phyloP scores from a whole-genome alignment of 192 early-diverging fungal species.

The Backusella westeae region DNA sequence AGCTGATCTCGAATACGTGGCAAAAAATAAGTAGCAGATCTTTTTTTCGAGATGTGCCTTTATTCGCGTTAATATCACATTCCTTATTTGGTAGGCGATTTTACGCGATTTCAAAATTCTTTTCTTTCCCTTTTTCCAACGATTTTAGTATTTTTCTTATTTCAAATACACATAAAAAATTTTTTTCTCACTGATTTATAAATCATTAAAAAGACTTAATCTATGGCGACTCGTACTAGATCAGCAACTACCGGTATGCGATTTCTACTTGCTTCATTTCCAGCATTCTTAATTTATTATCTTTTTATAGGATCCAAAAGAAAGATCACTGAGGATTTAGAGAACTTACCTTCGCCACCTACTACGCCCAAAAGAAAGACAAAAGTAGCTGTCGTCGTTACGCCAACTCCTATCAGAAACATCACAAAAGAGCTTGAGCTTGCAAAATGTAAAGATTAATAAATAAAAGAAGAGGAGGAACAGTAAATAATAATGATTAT shows the following conservation, averaged over 20 bases:
- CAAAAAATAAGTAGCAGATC: neutral
- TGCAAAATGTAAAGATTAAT: neutral
- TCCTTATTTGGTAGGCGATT: neutral
- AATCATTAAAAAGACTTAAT: neutral
- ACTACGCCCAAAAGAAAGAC: conserved; percentile 8
- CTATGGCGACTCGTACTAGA: conserved; percentile 1
- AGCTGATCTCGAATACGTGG: neutral
- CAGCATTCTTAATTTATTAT: neutral
- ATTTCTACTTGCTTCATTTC: neutral
- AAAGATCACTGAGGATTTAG: conserved; percentile 11
- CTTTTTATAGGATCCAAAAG: neutral
- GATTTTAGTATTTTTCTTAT: neutral
- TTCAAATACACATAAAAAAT: neutral
- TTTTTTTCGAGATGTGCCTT: neutral
- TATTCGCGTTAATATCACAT: neutral
- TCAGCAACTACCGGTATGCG: neutral
- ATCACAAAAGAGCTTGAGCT: conserved; percentile 17
- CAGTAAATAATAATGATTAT: neutral
- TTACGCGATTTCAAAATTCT: neutral
- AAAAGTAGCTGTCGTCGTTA: neutral
- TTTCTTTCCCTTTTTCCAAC: neutral
- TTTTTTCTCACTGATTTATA: neutral
- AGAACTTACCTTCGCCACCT: conserved; percentile 13
- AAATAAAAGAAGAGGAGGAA: neutral
- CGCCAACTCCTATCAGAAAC: conserved; percentile 11